A percentile compares a stretch with the other conserved stretches of the same genome.
Evolutionary conservation across 2,329 filamentous ascomycete genomes (phyloP).

Genomic region (Apiospora malaysiana): DNA sequence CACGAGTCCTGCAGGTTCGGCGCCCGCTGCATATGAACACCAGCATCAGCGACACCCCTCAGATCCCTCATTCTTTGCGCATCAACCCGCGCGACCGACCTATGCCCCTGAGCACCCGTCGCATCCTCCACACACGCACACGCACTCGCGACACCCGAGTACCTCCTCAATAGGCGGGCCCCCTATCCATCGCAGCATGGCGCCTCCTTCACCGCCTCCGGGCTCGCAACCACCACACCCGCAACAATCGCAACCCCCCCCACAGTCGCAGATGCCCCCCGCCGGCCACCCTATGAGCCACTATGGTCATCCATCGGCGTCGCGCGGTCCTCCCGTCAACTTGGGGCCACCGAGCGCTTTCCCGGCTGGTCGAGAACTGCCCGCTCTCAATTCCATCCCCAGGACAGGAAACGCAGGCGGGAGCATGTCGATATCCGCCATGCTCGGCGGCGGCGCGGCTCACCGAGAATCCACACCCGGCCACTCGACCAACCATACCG

Average conservation of each 20-base stretch:
- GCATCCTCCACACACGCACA: slow-evolving; percentile 35
- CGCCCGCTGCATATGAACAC: slow-evolving; percentile 21
- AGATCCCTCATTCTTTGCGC: slow-evolving; percentile 39
- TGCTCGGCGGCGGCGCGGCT: slow-evolving; percentile 55
- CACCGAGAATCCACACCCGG: slow-evolving; percentile 51
- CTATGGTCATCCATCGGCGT: slow-evolving; percentile 36
- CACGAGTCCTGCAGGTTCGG: slow-evolving; percentile 33
- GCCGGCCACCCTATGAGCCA: slow-evolving; percentile 38
- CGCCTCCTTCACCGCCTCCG: slow-evolving; percentile 37
- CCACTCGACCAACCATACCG: slow-evolving; percentile 37
- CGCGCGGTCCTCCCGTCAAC: slow-evolving; percentile 37
- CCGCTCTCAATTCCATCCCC: slow-evolving; percentile 45
- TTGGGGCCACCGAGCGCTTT: slow-evolving; percentile 39
- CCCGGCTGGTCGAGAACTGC: slow-evolving; percentile 39
- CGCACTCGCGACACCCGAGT: slow-evolving; percentile 41
- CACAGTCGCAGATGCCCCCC: slow-evolving; percentile 30
- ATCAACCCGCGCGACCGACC: slow-evolving; percentile 33
- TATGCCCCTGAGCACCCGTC: slow-evolving; percentile 37
- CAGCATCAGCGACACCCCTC: slow-evolving; percentile 39
- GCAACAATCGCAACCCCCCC: slow-evolving; percentile 16
- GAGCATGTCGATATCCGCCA: slow-evolving; percentile 67
- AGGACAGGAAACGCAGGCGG: slow-evolving; percentile 55
- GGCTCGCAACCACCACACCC: slow-evolving; percentile 4
- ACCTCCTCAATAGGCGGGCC: slow-evolving; percentile 37
- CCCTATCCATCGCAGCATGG: slow-evolving; percentile 37